These are phyloP conservation scores for Botrytis pseudocinerea DNA, from an alignment of 2,329 filamentous ascomycete species.

Conservation along the genomic window DNA sequence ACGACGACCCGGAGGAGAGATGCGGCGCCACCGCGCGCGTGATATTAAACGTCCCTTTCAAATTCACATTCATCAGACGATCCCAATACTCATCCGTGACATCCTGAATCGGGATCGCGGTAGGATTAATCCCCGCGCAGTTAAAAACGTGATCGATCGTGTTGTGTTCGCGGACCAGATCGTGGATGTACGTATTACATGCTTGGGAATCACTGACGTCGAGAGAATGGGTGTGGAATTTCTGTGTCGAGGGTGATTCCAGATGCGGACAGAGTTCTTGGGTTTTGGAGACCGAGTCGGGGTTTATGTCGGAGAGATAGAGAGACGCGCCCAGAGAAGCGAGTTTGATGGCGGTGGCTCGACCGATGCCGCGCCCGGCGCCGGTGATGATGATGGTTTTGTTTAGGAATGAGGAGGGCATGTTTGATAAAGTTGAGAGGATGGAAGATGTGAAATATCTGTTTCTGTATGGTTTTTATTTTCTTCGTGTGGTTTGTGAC, in stretches of 20 bases:
- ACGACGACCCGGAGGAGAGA: conserved; percentile 39
- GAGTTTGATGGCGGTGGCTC: conserved; percentile 37
- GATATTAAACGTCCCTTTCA: conserved; percentile 47
- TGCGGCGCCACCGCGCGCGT: conserved; percentile 47
- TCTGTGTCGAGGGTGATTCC: not conserved
- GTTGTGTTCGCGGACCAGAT: conserved; percentile 24
- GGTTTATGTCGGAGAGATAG: conserved; percentile 39
- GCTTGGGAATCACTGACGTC: conserved; percentile 3
- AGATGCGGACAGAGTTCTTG: conserved; percentile 18
- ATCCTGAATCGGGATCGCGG: conserved; percentile 43
- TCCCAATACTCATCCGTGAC: conserved; percentile 51
- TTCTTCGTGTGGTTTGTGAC: not conserved
- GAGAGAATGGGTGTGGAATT: not conserved
- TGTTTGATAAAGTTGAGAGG: not conserved
- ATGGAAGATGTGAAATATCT: not conserved
- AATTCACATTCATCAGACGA: conserved; percentile 48
- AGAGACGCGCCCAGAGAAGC: conserved; percentile 35
- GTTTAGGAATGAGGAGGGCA: conserved; percentile 23
- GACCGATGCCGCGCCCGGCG: conserved; percentile 38
- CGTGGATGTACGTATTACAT: conserved; percentile 30
- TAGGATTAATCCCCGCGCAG: conserved; percentile 52
- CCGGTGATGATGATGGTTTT: conserved; percentile 39
- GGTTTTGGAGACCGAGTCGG: conserved; percentile 30
- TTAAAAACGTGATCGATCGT: conserved; percentile 43
- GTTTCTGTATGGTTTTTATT: not conserved